phyloP scores from a whole-genome alignment of 805 yeast genomes.

The Priceomyces melissophilus region DNA sequence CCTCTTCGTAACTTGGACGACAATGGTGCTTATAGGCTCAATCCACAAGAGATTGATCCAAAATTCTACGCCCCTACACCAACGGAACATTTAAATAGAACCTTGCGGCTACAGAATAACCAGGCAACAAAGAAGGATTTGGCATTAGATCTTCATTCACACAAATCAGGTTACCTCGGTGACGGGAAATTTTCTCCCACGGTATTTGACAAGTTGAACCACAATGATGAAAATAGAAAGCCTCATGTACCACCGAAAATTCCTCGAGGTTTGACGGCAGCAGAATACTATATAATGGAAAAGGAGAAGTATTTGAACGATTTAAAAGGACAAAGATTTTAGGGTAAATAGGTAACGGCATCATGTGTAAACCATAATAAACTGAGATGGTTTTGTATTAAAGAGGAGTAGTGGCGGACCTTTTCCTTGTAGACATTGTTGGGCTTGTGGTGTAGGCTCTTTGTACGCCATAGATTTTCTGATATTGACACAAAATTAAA shows the following conservation, averaged over 20 bases:
- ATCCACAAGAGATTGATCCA: conserved; percentile 31
- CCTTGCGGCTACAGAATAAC: conserved; percentile 20
- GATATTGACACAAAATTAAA: conserved; percentile 1
- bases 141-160: conserved; percentile 25
- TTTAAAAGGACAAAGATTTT: conserved; percentile 32
- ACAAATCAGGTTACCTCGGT: conserved; percentile 40
- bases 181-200: conserved; percentile 39
- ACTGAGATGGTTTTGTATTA: too few species aligned
- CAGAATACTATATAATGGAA: conserved; percentile 40
- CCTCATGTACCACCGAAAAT: conserved; percentile 45
- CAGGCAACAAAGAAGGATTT: conserved; percentile 16
- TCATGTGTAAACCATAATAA: too few species aligned
- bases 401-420: too few species aligned
- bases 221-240: conserved; percentile 24
- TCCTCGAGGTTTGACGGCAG: conserved; percentile 39
- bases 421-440: too few species aligned
- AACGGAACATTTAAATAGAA: conserved; percentile 32
- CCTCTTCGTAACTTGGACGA: conserved; percentile 10
- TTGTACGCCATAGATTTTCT: not conserved
- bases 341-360: too few species aligned
- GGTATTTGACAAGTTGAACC: conserved; percentile 28
- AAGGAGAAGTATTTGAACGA: conserved; percentile 38
- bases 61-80: conserved; percentile 48
- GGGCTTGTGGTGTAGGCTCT: not conserved
- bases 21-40: conserved; percentile 16